Conservation (phyloP, 2,329 filamentous ascomycete species). For the Penicillium sp. region DNA sequence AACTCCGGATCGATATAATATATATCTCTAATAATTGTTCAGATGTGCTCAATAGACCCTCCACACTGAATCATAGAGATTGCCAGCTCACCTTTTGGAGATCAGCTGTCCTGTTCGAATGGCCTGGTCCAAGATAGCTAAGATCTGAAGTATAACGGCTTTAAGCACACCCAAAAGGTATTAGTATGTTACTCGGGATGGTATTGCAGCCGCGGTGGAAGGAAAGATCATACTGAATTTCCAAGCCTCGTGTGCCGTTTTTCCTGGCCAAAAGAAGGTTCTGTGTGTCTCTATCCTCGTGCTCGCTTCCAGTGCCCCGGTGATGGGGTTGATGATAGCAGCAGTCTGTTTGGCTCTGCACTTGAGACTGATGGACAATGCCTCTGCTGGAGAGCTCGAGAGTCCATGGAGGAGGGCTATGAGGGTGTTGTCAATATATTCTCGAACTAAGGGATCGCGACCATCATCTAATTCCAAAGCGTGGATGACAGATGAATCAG, state of each 20-base stretch:
- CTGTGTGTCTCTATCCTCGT: slow-evolving; percentile 17
- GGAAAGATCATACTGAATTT: slow-evolving; percentile 39
- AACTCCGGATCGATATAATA: slow-evolving; percentile 62
- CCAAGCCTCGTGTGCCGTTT: slow-evolving; percentile 57
- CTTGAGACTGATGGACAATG: slow-evolving; percentile 33
- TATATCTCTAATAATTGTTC: slow-evolving; percentile 53
- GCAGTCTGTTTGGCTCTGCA: slow-evolving; percentile 21
- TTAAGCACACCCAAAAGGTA: slow-evolving; percentile 11
- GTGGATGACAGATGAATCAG: neutral
- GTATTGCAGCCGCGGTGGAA: neutral
- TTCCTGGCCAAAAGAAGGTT: slow-evolving; percentile 57
- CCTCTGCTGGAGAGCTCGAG: slow-evolving; percentile 25
- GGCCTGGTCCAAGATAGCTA: slow-evolving; percentile 56
- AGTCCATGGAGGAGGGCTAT: slow-evolving; percentile 27
- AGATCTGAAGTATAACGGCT: slow-evolving; percentile 57
- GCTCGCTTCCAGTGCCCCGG: slow-evolving; percentile 29
- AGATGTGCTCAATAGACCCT: neutral
- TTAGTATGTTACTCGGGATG: neutral
- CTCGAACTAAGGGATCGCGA: slow-evolving; percentile 20
- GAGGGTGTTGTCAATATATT: slow-evolving; percentile 33
- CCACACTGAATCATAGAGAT: neutral
- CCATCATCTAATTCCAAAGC: slow-evolving; percentile 7
- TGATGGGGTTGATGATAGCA: slow-evolving; percentile 32
- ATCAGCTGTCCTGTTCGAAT: slow-evolving; percentile 50
- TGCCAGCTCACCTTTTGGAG: slow-evolving; percentile 55